A percentile compares a stretch with the other conserved stretches of the same genome.
Evolutionary conservation across 129 eudicot genomes (phyloP).

Genomic region (Silybum marianum): DNA sequence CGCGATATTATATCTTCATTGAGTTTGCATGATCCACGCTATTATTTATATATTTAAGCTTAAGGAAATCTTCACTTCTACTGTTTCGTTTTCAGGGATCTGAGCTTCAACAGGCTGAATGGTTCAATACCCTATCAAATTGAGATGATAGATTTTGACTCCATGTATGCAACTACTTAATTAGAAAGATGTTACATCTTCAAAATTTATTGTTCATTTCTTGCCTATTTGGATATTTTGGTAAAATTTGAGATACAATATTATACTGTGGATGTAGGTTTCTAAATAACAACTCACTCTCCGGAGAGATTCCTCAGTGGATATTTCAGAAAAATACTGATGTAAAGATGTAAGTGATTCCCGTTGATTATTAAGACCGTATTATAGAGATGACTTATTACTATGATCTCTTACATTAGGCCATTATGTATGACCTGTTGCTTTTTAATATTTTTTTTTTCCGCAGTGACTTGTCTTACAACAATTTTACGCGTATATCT

Average conservation of each 20-base stretch:
- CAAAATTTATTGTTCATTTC: neutral
- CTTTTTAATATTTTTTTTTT: neutral
- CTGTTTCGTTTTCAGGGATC: slow-evolving; percentile 48
- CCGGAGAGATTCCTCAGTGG: neutral
- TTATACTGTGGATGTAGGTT: neutral
- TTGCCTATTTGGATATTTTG: neutral
- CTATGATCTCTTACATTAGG: neutral
- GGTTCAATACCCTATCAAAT: slow-evolving; percentile 50
- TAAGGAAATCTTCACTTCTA: slow-evolving; percentile 2
- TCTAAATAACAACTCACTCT: neutral
- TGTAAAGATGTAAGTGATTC: neutral
- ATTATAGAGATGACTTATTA: neutral
- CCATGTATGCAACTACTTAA: neutral
- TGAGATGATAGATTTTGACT: neutral
- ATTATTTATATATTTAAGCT: neutral
- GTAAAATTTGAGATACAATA: neutral
- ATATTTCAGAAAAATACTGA: neutral
- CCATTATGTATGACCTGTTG: neutral
- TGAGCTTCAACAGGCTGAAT: slow-evolving; percentile 65
- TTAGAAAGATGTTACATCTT: neutral
- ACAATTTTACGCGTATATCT: neutral
- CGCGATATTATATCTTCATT: neutral
- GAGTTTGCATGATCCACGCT: neutral
- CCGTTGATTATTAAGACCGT: neutral
- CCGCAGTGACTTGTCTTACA: neutral